phyloP scores from a whole-genome alignment of 1,284 basidiomycete species.

The Kwoniella shivajii region DNA sequence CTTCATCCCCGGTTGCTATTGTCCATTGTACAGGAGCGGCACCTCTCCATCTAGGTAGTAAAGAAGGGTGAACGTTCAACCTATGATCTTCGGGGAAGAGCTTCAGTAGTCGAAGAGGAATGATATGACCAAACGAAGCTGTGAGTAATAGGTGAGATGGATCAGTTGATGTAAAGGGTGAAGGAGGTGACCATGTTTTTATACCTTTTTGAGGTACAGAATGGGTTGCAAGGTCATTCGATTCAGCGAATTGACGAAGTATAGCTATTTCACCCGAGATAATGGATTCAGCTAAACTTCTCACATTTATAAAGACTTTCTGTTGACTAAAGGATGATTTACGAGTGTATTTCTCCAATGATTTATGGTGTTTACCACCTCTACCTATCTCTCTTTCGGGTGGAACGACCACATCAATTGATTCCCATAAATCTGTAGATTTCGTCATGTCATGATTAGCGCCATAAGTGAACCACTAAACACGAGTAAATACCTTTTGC shows the following conservation, averaged over 20 bases:
- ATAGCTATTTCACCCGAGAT: constrained; percentile 13
- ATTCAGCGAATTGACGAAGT: constrained; percentile 14
- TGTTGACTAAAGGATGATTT: not conserved
- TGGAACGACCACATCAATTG: constrained; percentile 42
- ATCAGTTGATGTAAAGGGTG: constrained; percentile 55
- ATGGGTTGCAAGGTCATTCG: constrained; percentile 5
- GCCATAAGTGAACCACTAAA: no score
- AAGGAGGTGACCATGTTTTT: constrained; percentile 8
- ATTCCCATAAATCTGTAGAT: constrained; percentile 46
- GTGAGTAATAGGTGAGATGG: constrained; percentile 72
- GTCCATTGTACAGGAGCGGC: constrained; percentile 90
- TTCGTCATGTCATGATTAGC: no score
- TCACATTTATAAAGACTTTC: not conserved
- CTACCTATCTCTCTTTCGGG: constrained; percentile 21
- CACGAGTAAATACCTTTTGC: constrained; percentile 48
- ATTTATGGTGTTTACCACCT: constrained; percentile 19
- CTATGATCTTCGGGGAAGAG: constrained; percentile 65
- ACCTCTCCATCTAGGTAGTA: constrained; percentile 85
- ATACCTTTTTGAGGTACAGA: constrained; percentile 13
- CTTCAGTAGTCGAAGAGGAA: constrained; percentile 68
- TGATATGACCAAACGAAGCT: constrained; percentile 89
- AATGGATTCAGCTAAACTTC: not conserved
- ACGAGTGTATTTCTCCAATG: constrained; percentile 11
- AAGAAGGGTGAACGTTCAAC: constrained; percentile 91
- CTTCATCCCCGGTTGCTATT: constrained; percentile 64